A percentile compares a stretch with the other conserved stretches of the same genome.
These are phyloP conservation scores for Trichosanthes cucumerina DNA, from an alignment of 306 rosid genomes.

Conservation along the genomic window DNA sequence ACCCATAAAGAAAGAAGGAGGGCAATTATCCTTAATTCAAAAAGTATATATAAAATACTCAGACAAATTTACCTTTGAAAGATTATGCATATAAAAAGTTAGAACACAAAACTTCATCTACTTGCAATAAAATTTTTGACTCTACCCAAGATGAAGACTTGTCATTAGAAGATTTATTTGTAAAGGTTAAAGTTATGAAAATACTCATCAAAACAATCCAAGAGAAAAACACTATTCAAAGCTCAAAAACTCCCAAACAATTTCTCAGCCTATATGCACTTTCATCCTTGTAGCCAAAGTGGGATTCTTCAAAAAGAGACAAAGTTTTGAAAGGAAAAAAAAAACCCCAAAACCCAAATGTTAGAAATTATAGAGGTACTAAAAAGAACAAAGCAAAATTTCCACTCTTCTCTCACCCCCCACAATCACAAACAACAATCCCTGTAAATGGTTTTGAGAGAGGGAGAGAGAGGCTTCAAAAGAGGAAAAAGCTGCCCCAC, in stretches of 20 bases:
- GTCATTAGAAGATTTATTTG: background rate
- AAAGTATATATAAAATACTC: background rate
- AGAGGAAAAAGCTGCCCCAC: constrained; percentile 14
- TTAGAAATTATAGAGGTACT: background rate
- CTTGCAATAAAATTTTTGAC: background rate
- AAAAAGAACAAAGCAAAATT: background rate
- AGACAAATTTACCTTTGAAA: too few species aligned
- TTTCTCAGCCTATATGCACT: background rate
- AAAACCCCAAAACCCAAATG: background rate
- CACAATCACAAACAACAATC: background rate
- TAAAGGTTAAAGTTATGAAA: background rate
- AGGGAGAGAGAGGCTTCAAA: background rate
- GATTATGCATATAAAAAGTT: background rate
- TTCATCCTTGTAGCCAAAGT: background rate
- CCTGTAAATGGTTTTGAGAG: background rate
- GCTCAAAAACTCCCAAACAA: background rate
- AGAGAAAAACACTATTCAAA: background rate
- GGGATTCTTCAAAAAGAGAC: constrained; percentile 1
- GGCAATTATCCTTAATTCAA: too few species aligned
- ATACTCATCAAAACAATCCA: background rate
- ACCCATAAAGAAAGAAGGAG: too few species aligned
- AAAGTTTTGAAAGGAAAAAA: background rate
- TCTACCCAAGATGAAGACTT: background rate
- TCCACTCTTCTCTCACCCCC: background rate
- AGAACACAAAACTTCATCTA: background rate